Conservation (phyloP, 345 rosid species). For the Eutrema yunnanense region DNA sequence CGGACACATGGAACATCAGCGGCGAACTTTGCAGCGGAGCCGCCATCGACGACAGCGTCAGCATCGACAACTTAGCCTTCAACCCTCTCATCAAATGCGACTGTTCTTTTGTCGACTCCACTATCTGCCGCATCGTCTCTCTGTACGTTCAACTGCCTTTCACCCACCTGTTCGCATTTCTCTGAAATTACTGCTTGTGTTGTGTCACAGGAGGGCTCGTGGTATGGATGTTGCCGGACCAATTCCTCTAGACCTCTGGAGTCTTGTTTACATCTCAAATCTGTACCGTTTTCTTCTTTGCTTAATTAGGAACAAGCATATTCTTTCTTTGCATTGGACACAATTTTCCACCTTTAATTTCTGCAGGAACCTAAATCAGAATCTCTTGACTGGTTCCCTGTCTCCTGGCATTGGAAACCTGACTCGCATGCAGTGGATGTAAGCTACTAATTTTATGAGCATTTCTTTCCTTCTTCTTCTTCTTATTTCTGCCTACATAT, state of each 20-base stretch:
- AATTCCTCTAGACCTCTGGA: constrained; percentile 33
- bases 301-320: no score
- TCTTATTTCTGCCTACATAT: not conserved
- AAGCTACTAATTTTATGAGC: not conserved
- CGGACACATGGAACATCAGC: constrained; percentile 38
- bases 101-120: constrained; percentile 30
- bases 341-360: not conserved
- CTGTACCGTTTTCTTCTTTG: constrained; percentile 1
- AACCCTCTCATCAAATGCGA: constrained; percentile 61
- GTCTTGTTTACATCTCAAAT: constrained; percentile 24
- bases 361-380: constrained; percentile 25
- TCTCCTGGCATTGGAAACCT: constrained; percentile 34
- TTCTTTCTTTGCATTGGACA: not conserved
- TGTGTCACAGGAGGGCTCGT: constrained; percentile 30
- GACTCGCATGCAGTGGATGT: constrained; percentile 61
- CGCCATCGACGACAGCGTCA: constrained; percentile 24
- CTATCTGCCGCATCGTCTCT: constrained; percentile 30
- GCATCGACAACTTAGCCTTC: constrained; percentile 10
- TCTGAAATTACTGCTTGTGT: not conserved
- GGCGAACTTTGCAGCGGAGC: constrained; percentile 57
- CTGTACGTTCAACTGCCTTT: constrained; percentile 15
- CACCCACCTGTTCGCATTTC: constrained; percentile 11
- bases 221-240: constrained; percentile 16
- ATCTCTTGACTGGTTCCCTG: constrained; percentile 28
- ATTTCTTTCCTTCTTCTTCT: not conserved